These are phyloP conservation scores for Candida dajiaensis DNA, from an alignment of 805 yeast genomes.

Conservation along the genomic window DNA sequence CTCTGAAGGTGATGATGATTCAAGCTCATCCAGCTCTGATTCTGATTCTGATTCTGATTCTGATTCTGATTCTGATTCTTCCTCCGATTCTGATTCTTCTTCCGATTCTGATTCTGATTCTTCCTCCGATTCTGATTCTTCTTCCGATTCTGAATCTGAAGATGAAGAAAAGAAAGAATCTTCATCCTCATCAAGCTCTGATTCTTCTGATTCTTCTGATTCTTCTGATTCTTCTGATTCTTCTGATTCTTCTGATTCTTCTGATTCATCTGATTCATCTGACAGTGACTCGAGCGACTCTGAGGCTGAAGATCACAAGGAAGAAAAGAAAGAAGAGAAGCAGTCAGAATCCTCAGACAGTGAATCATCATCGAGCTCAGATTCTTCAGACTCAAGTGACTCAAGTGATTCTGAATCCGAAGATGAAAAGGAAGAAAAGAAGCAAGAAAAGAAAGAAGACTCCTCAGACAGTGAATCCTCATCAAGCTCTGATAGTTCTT, in stretches of 20 bases:
- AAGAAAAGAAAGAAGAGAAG: not conserved
- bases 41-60: slow-evolving; percentile 4
- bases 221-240: too few species aligned
- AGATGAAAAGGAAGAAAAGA: not conserved
- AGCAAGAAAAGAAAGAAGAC: slow-evolving; percentile 8
- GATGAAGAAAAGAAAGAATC: slow-evolving; percentile 4
- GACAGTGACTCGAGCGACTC: slow-evolving; percentile 19
- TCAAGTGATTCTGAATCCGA: slow-evolving; percentile 14
- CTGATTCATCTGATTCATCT: too few species aligned
- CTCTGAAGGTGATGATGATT: slow-evolving; percentile 8
- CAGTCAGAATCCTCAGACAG: too few species aligned
- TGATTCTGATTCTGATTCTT: too few species aligned
- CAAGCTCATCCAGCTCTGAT: slow-evolving; percentile 2
- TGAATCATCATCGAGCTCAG: slow-evolving; percentile 20
- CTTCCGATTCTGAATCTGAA: not conserved
- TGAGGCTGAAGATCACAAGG: slow-evolving; percentile 1
- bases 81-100: slow-evolving; percentile 8
- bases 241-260: slow-evolving; percentile 19
- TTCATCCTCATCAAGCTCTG: slow-evolving; percentile 19
- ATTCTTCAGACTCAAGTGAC: slow-evolving; percentile 16
- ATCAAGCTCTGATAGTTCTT: slow-evolving; percentile 20
- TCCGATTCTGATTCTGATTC: too few species aligned
- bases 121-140: slow-evolving; percentile 8
- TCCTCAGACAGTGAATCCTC: slow-evolving; percentile 14
- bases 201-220: slow-evolving; percentile 14